These are phyloP conservation scores for Sporothrix euskadiensis DNA, from an alignment of 2,329 filamentous ascomycete species.

Conservation along the genomic window DNA sequence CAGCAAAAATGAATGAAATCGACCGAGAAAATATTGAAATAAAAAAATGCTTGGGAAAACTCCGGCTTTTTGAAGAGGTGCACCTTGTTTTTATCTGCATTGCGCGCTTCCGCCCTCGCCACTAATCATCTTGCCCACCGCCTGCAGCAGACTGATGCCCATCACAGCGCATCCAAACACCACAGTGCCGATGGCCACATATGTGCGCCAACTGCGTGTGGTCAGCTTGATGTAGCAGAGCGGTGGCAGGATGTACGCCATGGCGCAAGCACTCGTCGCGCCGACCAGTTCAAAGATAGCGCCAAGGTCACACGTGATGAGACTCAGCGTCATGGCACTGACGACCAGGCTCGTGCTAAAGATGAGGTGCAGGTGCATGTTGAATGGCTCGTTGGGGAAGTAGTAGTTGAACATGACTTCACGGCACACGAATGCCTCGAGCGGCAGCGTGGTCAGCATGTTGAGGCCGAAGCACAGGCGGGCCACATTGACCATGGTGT, in stretches of 20 bases:
- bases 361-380: conserved; percentile 79
- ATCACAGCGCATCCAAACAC: conserved; percentile 79
- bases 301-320: conserved; percentile 90
- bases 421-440: conserved; percentile 96
- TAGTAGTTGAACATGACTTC: conserved; percentile 93
- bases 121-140: conserved; percentile 65
- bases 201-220: conserved; percentile 71
- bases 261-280: conserved; percentile 86
- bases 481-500: conserved; percentile 90
- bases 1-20: not conserved
- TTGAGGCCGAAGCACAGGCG: conserved; percentile 95
- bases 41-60: not conserved
- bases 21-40: not conserved
- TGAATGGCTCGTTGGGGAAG: conserved; percentile 68
- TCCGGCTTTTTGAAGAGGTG: not conserved
- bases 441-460: conserved; percentile 94
- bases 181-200: conserved; percentile 70
- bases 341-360: conserved; percentile 84
- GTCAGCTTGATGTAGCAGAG: conserved; percentile 94
- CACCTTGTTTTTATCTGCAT: conserved; percentile 25
- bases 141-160: conserved; percentile 75
- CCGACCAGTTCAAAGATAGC: conserved; percentile 95
- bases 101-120: conserved; percentile 27
- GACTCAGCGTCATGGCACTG: conserved; percentile 70
- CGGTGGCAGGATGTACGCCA: conserved; percentile 94